These are phyloP conservation scores for Zymoseptoria tritici DNA, from an alignment of 2,329 filamentous ascomycete genomes.

Conservation along the genomic window DNA sequence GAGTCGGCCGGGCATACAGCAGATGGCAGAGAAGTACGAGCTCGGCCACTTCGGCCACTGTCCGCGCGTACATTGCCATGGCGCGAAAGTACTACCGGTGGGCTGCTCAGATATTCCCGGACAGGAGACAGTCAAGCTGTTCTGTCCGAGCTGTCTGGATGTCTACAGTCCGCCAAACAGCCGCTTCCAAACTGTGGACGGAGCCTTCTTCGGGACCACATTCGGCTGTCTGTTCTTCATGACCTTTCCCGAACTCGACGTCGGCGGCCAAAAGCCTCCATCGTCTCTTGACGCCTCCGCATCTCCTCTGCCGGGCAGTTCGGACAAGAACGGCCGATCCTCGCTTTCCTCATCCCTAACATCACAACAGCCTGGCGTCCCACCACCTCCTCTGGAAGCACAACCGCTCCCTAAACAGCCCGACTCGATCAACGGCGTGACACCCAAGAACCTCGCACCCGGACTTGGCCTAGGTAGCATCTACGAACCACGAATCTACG, in stretches of 20 bases:
- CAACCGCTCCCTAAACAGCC: conserved; percentile 39
- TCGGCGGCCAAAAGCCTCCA: conserved; percentile 40
- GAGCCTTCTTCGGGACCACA: conserved; percentile 95
- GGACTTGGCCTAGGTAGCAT: conserved; percentile 75
- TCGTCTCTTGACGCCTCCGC: conserved; percentile 6
- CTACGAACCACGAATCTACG: conserved; percentile 94
- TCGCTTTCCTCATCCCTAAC: conserved; percentile 26
- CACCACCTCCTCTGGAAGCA: conserved; percentile 8
- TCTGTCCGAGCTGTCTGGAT: conserved; percentile 93
- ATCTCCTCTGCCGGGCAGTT: conserved; percentile 8
- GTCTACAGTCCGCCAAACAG: conserved; percentile 97
- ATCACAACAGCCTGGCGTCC: conserved; percentile 24
- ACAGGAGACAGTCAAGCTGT: conserved; percentile 95
- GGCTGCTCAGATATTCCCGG: conserved; percentile 91
- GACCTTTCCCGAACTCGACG: conserved; percentile 93
- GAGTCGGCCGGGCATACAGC: conserved; percentile 89
- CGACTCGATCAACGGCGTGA: conserved; percentile 70
- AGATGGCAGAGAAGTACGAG: conserved; percentile 99
- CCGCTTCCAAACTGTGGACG: conserved; percentile 93
- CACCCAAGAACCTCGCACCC: conserved; percentile 78
- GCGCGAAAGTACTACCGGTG: conserved; percentile 83
- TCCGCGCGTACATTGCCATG: conserved; percentile 87
- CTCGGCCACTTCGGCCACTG: conserved; percentile 92
- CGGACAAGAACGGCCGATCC: conserved; percentile 18
- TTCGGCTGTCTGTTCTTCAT: conserved; percentile 97